Conservation (phyloP, 345 rosid genomes). For the Fremontodendron californicum region DNA sequence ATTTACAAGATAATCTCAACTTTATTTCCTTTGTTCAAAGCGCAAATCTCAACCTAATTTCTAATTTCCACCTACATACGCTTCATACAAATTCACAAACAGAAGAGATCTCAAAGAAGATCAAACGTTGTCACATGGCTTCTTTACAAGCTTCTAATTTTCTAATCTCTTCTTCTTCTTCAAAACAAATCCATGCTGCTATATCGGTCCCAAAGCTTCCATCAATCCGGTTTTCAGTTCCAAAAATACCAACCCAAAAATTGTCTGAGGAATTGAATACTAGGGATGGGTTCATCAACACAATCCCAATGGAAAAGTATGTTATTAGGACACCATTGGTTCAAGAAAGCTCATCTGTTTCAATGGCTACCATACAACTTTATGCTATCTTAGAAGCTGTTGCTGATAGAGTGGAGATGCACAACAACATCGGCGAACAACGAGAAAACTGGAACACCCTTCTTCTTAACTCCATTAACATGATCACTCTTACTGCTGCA, state of each 20-base stretch:
- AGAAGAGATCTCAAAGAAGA: background rate
- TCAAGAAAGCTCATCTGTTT: background rate
- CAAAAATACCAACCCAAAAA: constrained; percentile 17
- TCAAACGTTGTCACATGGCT: constrained; percentile 29
- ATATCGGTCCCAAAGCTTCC: constrained; percentile 44
- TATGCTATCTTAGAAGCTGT: constrained; percentile 38
- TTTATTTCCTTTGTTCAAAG: background rate
- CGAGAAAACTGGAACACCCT: constrained; percentile 50
- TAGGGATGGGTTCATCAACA: background rate
- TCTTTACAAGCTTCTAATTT: constrained; percentile 37
- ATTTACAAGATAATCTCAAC: background rate
- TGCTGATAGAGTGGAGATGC: constrained; percentile 54
- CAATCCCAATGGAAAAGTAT: constrained; percentile 4
- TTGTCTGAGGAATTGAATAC: constrained; percentile 3
- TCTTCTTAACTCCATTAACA: constrained; percentile 46
- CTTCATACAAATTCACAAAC: too few relatives aligned
- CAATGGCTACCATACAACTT: constrained; percentile 17
- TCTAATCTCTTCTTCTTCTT: constrained; percentile 30
- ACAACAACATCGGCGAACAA: constrained; percentile 42
- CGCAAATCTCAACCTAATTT: background rate
- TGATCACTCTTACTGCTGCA: constrained; percentile 45
- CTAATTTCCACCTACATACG: background rate
- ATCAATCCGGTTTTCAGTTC: constrained; percentile 30
- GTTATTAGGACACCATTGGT: background rate
- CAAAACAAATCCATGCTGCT: constrained; percentile 30